Conservation (phyloP, 2,329 filamentous ascomycete genomes). For the Diaporthe velutina region DNA sequence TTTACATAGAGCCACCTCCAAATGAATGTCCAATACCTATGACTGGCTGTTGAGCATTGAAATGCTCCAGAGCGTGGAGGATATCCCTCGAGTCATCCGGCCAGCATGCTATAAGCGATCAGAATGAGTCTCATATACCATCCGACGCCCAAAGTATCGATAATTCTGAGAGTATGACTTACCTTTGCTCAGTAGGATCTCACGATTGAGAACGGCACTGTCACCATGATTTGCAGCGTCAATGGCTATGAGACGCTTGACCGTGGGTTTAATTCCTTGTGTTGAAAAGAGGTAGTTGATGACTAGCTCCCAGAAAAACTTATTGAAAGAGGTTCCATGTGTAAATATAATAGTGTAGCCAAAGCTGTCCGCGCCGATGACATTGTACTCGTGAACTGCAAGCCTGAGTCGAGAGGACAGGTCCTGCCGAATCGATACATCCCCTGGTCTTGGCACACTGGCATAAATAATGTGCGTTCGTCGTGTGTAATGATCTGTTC, state of each 20-base stretch:
- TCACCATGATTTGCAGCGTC: slow-evolving; percentile 39
- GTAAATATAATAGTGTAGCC: slow-evolving; percentile 32
- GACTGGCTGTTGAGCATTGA: slow-evolving; percentile 22
- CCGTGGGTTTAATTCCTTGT: background rate
- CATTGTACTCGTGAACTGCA: slow-evolving; percentile 32
- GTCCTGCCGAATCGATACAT: background rate
- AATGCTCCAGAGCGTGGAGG: slow-evolving; percentile 14
- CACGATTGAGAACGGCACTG: slow-evolving; percentile 27
- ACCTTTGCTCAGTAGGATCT: slow-evolving; percentile 21
- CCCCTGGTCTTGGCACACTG: slow-evolving; percentile 9
- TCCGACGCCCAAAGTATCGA: background rate
- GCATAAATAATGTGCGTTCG: slow-evolving; percentile 16
- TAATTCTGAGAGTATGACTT: background rate
- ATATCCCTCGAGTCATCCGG: slow-evolving; percentile 35
- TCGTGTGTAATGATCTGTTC: background rate
- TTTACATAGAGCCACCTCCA: slow-evolving; percentile 34
- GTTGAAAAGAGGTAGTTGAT: slow-evolving; percentile 12
- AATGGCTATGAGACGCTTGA: slow-evolving; percentile 31
- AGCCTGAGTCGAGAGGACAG: slow-evolving; percentile 15
- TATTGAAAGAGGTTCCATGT: slow-evolving; percentile 37
- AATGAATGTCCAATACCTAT: slow-evolving; percentile 37
- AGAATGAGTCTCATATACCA: background rate
- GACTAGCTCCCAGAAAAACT: slow-evolving; percentile 32
- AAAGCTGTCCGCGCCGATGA: background rate
- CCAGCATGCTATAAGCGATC: slow-evolving; percentile 27